Evolutionary conservation across 768 basidiomycete species (phyloP).

Genomic region (Trametes meyenii): DNA sequence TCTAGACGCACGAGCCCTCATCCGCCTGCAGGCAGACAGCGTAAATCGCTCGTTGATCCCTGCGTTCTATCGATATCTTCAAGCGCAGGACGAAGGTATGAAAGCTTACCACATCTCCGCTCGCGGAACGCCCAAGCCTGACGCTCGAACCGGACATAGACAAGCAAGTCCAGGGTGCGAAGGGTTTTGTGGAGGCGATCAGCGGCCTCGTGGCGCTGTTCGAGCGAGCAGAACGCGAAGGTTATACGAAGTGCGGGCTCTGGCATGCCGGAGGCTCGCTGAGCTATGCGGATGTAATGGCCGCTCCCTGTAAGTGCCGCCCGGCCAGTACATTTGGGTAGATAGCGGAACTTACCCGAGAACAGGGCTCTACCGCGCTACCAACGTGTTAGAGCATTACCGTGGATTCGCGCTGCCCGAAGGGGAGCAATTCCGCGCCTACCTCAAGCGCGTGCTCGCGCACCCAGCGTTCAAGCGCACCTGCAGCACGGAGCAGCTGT

Average conservation of each 20-base stretch:
- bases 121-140: conserved; percentile 1
- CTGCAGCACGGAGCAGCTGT: conserved; percentile 67
- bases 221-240: conserved; percentile 49
- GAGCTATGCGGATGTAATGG: conserved; percentile 69
- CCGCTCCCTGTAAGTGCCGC: conserved; percentile 60
- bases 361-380: conserved; percentile 69
- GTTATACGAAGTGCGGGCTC: conserved; percentile 51
- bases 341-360: not conserved
- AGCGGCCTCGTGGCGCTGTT: conserved; percentile 55
- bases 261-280: conserved; percentile 58
- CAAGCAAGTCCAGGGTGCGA: conserved; percentile 53
- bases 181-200: conserved; percentile 57
- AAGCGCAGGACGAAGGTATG: conserved; percentile 56
- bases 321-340: conserved; percentile 7
- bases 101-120: not conserved
- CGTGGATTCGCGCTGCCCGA: conserved; percentile 62
- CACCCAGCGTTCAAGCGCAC: conserved; percentile 70
- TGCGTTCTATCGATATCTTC: conserved; percentile 74
- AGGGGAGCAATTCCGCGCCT: conserved; percentile 52
- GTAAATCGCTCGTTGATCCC: conserved; percentile 67
- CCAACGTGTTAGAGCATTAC: conserved; percentile 65
- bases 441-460: conserved; percentile 54
- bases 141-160: conserved; percentile 14
- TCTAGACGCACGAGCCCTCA: conserved; percentile 66
- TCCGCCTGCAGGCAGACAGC: conserved; percentile 70